Evolutionary conservation across 192 early-diverging fungal genomes (phyloP).

Genomic region (Dispira parvispora): DNA sequence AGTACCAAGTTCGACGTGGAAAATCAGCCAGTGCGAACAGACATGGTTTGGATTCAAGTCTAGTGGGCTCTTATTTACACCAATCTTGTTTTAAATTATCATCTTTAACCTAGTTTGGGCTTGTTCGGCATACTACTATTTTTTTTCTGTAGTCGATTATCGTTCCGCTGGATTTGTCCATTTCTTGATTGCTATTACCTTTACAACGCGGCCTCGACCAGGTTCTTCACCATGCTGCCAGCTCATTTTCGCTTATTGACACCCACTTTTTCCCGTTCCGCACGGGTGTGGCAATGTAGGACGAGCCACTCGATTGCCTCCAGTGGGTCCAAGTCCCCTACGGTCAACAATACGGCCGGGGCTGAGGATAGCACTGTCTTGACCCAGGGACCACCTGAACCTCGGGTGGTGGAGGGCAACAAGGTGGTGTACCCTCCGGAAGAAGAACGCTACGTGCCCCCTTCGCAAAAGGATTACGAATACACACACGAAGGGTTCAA

Average conservation of each 20-base stretch:
- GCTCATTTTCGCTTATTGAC: neutral
- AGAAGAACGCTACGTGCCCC: neutral
- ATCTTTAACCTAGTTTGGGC: too few relatives aligned
- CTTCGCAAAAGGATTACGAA: constrained; percentile 8
- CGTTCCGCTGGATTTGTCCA: too few relatives aligned
- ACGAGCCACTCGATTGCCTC: neutral
- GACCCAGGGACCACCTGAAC: neutral
- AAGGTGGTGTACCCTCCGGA: constrained; percentile 3
- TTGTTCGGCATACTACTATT: too few relatives aligned
- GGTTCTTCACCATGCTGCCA: neutral
- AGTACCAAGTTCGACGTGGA: too few relatives aligned
- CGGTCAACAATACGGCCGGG: neutral
- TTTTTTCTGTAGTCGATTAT: too few relatives aligned
- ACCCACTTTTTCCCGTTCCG: neutral
- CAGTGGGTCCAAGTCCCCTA: neutral
- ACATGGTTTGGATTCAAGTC: too few relatives aligned
- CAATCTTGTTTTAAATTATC: too few relatives aligned
- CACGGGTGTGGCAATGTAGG: neutral
- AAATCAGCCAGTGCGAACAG: too few relatives aligned
- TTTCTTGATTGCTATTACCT: too few relatives aligned
- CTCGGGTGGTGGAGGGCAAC: neutral
- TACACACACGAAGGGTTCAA: constrained; percentile 2
- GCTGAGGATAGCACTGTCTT: neutral
- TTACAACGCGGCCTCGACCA: too few relatives aligned
- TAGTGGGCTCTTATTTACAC: too few relatives aligned